phyloP scores from a whole-genome alignment of 2,329 filamentous ascomycete genomes.

The Penicillium polonicum region DNA sequence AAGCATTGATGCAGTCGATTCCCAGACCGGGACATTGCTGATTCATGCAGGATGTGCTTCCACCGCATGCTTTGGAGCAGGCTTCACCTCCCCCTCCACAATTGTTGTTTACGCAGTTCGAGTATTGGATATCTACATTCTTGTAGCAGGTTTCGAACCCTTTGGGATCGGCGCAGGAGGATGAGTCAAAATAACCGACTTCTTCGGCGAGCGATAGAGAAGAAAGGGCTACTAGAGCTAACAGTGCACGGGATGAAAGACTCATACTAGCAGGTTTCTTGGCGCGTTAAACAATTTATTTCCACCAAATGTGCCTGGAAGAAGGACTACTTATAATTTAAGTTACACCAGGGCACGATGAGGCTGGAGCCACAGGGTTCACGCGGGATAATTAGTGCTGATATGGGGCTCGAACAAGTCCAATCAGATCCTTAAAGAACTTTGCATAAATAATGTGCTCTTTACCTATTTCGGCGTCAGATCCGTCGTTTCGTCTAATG shows the following conservation, averaged over 20 bases:
- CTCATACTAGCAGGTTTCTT: not conserved
- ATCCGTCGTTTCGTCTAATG: not conserved
- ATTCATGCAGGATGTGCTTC: conserved; percentile 10
- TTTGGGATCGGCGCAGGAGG: conserved; percentile 12
- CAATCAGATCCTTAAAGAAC: not conserved
- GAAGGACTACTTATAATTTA: not conserved
- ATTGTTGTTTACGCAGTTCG: conserved; percentile 14
- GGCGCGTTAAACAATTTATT: not conserved
- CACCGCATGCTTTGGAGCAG: conserved; percentile 12
- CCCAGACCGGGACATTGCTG: conserved; percentile 9
- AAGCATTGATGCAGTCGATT: conserved; percentile 18
- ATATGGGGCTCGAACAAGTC: not conserved
- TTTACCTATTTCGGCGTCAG: not conserved
- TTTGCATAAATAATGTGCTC: not conserved
- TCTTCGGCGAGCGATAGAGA: not conserved
- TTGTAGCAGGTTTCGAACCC: conserved; percentile 14
- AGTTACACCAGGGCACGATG: not conserved
- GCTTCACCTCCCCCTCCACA: conserved; percentile 10
- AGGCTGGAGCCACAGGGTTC: not conserved
- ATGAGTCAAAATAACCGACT: conserved; percentile 15
- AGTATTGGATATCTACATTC: conserved; percentile 6
- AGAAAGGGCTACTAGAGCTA: not conserved
- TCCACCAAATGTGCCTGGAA: not conserved
- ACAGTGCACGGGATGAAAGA: not conserved
- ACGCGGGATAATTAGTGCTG: not conserved